phyloP scores from a whole-genome alignment of 306 rosid genomes.

The Vigna angularis region DNA sequence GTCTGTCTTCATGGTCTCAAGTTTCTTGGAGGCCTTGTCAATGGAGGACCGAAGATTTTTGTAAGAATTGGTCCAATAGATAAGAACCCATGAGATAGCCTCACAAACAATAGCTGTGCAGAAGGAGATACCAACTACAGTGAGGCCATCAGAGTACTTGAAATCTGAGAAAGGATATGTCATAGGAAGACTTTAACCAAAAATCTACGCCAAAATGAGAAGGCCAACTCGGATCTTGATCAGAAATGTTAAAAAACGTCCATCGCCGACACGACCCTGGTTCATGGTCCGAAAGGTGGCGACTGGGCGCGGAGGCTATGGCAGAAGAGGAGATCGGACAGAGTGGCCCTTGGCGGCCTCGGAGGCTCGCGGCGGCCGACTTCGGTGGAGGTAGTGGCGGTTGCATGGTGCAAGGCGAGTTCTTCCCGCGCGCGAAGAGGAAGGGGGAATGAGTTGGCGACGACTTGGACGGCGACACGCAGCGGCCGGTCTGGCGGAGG shows the following conservation, averaged over 20 bases:
- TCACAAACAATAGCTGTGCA: slow-evolving; percentile 95
- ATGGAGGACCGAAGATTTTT: slow-evolving; percentile 94
- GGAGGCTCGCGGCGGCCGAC: too few species aligned
- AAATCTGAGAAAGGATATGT: slow-evolving; percentile 66
- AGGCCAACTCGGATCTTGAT: slow-evolving; percentile 33
- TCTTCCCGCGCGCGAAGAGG: too few species aligned
- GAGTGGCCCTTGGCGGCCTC: too few species aligned
- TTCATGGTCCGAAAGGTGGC: too few species aligned
- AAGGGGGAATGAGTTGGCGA: too few species aligned
- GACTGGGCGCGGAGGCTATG: too few species aligned
- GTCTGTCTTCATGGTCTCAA: slow-evolving; percentile 95
- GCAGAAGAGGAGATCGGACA: too few species aligned
- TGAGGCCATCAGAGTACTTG: slow-evolving; percentile 81
- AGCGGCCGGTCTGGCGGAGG: too few species aligned
- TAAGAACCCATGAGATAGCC: slow-evolving; percentile 95
- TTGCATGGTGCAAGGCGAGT: too few species aligned
- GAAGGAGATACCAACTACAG: slow-evolving; percentile 89
- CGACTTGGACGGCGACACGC: too few species aligned
- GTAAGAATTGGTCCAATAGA: slow-evolving; percentile 96
- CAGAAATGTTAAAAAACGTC: slow-evolving; percentile 32
- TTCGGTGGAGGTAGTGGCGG: too few species aligned
- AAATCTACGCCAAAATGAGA: slow-evolving; percentile 1
- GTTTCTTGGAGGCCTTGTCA: slow-evolving; percentile 96
- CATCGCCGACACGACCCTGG: too few species aligned
- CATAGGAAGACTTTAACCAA: slow-evolving; percentile 40